Base-by-base conservation (phyloP, 1,139 yeast species). In the Kodamaea sp. region DNA sequence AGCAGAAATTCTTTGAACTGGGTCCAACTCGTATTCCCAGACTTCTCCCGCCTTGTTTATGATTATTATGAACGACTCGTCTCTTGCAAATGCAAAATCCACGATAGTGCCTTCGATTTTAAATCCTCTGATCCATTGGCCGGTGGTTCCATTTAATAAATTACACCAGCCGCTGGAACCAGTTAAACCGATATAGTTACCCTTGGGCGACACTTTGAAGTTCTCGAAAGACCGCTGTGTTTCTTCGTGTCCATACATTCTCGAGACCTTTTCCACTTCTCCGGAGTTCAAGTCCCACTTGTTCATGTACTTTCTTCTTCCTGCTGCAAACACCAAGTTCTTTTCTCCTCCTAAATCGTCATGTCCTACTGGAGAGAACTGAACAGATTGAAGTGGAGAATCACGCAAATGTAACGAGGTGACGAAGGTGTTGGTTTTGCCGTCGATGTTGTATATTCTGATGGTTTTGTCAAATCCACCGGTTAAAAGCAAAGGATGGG, bases 81-180 rank as follows among this genome's bases (percentile, higher is more conserved):
- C 82, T 18, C 48, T 48, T 22, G 76, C 53, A 73, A 90, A 86
- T 29, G 80, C 94, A 51, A 90, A 78, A 57, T 92, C 98, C 24
- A 83, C 75, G 21, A 81, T 61, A 2, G 82, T 80, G 4, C 96
- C 96, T 57, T 92, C 97, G 22, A 89, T 74, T 57, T 92, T 92
- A 53, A 88, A 88, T 1, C 92, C 96, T 31, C 80, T 76, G 14
- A 86, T 54, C 87, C 94, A 90, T 51, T 87, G 92, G 11, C 96
- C 95, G 0, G 89, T 83, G 5, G 64, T 51, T 2, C 94, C 85
- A 32, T 84, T 80, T 23, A 92, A 57, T 7, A 94, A 56, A 55
- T 90, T 90, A 46, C 92, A 74, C 95, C 96, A 92, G 12, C 99
- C 98, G 38, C 83, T 78, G 40, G 80, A 78, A 47, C 98, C 98